Evolutionary conservation across 129 eudicot genomes (phyloP).

Genomic region (Chrysanthemum makinoi): DNA sequence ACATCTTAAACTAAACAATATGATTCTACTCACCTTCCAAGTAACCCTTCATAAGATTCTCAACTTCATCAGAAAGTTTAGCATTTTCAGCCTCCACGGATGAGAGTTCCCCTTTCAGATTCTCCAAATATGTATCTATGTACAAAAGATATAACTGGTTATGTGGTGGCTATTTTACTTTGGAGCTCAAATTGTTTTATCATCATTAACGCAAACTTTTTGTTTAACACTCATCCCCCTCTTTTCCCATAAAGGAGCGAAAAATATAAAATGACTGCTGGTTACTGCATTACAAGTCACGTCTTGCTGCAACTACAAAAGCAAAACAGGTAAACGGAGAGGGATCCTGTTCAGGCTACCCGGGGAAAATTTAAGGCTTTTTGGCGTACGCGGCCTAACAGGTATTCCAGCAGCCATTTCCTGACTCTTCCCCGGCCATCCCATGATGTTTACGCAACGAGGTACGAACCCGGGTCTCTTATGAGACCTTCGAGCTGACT

Average conservation of each 20-base stretch:
- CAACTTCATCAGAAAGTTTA: conserved; percentile 36
- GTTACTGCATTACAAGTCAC: too few species aligned
- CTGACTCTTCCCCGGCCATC: not conserved
- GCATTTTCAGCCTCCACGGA: conserved; percentile 50
- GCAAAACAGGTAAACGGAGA: not conserved
- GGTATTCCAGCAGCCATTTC: too few species aligned
- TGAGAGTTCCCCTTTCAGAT: conserved; percentile 45
- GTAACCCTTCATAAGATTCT: conserved; percentile 39
- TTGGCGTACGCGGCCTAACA: too few species aligned
- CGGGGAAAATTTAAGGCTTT: not conserved
- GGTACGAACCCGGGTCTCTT: not conserved
- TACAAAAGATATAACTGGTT: not conserved
- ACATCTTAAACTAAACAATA: not conserved
- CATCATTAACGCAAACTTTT: too few species aligned
- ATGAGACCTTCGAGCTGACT: not conserved
- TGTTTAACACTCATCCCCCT: too few species aligned
- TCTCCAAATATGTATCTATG: conserved; percentile 51
- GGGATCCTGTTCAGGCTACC: not conserved
- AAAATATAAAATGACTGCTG: too few species aligned
- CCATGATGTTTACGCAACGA: not conserved
- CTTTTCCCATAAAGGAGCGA: too few species aligned
- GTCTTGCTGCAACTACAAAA: too few species aligned
- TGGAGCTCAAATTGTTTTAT: too few species aligned
- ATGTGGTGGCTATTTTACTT: too few species aligned
- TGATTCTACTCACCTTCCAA: conserved; percentile 47